Percentiles rank a stretch among this genome's conserved stretches.
Evolutionary conservation across 192 early-diverging fungal genomes (phyloP).

Genomic region (Umbelopsis isabellina): DNA sequence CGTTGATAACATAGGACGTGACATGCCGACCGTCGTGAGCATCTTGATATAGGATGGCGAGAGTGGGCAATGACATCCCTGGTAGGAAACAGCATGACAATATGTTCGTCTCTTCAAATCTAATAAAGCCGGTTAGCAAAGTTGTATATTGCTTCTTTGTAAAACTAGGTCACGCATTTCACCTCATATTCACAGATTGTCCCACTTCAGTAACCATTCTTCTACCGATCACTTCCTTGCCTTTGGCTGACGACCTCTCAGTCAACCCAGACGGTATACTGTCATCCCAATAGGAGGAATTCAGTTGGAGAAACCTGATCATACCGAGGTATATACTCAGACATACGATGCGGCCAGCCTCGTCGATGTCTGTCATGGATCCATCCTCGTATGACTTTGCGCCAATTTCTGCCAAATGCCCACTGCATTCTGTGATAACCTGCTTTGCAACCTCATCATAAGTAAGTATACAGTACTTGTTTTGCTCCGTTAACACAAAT

Average conservation of each 20-base stretch:
- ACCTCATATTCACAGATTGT: constrained; percentile 24
- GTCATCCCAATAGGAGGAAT: constrained; percentile 19
- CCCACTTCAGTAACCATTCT: constrained; percentile 4
- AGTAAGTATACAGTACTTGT: constrained; percentile 72
- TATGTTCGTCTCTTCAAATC: constrained; percentile 11
- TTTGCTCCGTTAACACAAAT: constrained; percentile 67
- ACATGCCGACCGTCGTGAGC: constrained; percentile 56
- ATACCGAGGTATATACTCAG: constrained; percentile 72
- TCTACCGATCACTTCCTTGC: constrained; percentile 25
- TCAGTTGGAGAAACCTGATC: constrained; percentile 66
- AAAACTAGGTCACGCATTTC: not conserved
- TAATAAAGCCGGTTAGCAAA: not conserved
- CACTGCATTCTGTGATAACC: constrained; percentile 66
- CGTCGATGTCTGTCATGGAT: constrained; percentile 61
- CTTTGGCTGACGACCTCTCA: constrained; percentile 19
- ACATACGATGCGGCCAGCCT: constrained; percentile 51
- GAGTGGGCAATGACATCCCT: constrained; percentile 38
- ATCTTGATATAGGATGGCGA: constrained; percentile 68
- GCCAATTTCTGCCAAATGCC: constrained; percentile 59
- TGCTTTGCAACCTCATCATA: constrained; percentile 54
- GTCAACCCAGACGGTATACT: not conserved
- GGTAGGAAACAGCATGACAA: constrained; percentile 5
- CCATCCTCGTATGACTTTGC: constrained; percentile 56
- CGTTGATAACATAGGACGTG: constrained; percentile 58
- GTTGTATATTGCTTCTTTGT: not conserved